phyloP scores from a whole-genome alignment of 1,139 yeast species.

The Diutina sp. region DNA sequence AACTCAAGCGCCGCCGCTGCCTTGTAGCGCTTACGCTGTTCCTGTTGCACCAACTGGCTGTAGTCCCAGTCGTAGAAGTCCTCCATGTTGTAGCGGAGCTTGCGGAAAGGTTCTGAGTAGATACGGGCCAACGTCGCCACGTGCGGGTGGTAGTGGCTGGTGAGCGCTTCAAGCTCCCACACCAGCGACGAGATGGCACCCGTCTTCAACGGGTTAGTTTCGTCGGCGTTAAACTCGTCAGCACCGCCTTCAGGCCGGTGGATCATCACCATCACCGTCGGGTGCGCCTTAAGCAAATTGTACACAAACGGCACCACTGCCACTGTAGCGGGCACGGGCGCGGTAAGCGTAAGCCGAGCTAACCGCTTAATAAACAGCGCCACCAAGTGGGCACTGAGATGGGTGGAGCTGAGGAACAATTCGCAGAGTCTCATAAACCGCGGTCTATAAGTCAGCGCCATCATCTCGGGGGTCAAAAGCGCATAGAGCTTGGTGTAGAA shows the following conservation, averaged over 20 bases:
- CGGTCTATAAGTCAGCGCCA: constrained; percentile 72
- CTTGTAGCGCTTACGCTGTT: constrained; percentile 55
- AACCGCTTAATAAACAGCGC: constrained; percentile 84
- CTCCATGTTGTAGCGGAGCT: constrained; percentile 77
- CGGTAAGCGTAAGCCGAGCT: constrained; percentile 61
- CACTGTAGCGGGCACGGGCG: constrained; percentile 86
- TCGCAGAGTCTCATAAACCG: constrained; percentile 84
- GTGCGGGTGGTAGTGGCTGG: constrained; percentile 91
- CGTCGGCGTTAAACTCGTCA: constrained; percentile 60
- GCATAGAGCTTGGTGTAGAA: constrained; percentile 77
- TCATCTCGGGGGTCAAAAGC: constrained; percentile 58
- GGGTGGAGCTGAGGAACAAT: constrained; percentile 76
- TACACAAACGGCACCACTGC: constrained; percentile 83
- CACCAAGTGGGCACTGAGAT: constrained; percentile 67
- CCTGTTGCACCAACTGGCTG: constrained; percentile 60
- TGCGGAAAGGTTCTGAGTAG: constrained; percentile 80
- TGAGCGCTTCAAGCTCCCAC: constrained; percentile 81
- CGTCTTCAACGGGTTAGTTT: constrained; percentile 64
- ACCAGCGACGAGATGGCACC: constrained; percentile 74
- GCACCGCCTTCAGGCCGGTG: constrained; percentile 29
- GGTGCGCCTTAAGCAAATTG: constrained; percentile 80
- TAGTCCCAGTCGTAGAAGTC: constrained; percentile 93
- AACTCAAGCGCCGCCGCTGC: constrained; percentile 70
- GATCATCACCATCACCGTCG: constrained; percentile 82
- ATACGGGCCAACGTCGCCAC: constrained; percentile 86